Percentiles rank a stretch among this genome's conserved stretches.
phyloP scores from a whole-genome alignment of 345 rosid species.

The Brassica nigra region DNA sequence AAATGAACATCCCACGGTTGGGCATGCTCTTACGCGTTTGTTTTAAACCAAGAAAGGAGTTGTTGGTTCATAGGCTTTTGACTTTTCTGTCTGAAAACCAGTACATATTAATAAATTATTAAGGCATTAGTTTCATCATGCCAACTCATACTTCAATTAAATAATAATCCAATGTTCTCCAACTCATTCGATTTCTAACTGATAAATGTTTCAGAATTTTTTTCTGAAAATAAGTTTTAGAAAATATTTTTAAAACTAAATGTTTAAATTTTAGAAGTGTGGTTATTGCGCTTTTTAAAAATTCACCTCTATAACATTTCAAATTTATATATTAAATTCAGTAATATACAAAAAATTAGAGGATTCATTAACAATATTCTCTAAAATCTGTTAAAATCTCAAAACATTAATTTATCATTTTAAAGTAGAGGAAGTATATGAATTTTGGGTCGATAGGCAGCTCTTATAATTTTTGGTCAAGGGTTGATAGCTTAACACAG shows the following conservation, averaged over 20 bases:
- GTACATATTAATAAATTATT: not conserved
- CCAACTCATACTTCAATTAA: not conserved
- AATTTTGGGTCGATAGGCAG: not conserved
- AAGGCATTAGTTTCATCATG: not conserved
- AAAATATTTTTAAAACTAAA: too few species aligned
- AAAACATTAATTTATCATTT: not conserved
- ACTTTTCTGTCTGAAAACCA: not conserved
- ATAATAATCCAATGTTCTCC: not conserved
- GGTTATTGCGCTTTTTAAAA: not conserved
- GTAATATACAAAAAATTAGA: not conserved
- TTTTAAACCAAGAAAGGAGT: not conserved
- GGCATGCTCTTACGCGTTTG: not conserved
- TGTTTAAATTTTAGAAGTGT: not conserved
- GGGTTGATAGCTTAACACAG: not conserved
- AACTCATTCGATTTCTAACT: not conserved
- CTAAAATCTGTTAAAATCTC: not conserved
- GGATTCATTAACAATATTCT: not conserved
- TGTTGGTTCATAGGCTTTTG: slow-evolving; percentile 7
- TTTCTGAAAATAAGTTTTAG: not conserved
- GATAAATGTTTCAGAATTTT: not conserved
- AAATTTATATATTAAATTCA: not conserved
- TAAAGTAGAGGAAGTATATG: not conserved
- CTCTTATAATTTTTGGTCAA: not conserved
- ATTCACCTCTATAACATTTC: not conserved
- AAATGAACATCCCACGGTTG: too few species aligned